Evolutionary conservation across 345 rosid species (phyloP), one percentile per base, ranked within the genome.

Genomic region (Turritis glabra): DNA sequence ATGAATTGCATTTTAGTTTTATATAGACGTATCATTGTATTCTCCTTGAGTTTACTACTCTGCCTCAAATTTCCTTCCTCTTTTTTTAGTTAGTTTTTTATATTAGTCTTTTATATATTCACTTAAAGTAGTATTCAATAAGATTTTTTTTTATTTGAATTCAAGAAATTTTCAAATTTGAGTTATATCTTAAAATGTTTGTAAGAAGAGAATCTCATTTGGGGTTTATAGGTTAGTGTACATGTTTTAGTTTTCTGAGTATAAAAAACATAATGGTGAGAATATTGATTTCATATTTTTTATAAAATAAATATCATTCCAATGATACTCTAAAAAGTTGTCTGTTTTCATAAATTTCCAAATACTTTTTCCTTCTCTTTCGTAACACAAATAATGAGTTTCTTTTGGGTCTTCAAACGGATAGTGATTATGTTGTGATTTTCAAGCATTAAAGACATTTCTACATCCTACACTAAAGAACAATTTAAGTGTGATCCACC

Each of bases 401-500:
- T 29, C 30, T 8, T 8, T 9, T 56, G 2, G 8, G 14, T 57
- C 43, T 18, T 33, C 2, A 57, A 50, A 59, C 18, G 26, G 26
- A 38, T 46, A 27, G 51, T 61, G 32, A 14, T 5, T 23, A 55
- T 63, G 50, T 52, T 72, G 41, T 72, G 18, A 41, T 7, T 52
- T 52, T 40, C 15, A 62, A 21, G 76, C 53, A 61, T 46, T 47
- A 22, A 30, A 41, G 52, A 38, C n/a, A 63, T 63, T 22, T 64
- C 25, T 2, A 53, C 71, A 40, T 41, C 55, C 53, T 23, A 53
- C 70, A 63, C 44, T 41, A 63, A 64, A 25, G 77, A 73, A 43
- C 44, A 54, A 53, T 43, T 43, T 15, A 64, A 33, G 65, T 73
- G 71, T 73, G 48, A 73, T 64, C 71, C 77, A 73, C 58, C 71